A percentile compares a stretch with the other conserved stretches of the same genome.
These are phyloP conservation scores for Syncephalastrum contaminatum DNA, from an alignment of 371 early-diverging fungal species.

Conservation along the genomic window DNA sequence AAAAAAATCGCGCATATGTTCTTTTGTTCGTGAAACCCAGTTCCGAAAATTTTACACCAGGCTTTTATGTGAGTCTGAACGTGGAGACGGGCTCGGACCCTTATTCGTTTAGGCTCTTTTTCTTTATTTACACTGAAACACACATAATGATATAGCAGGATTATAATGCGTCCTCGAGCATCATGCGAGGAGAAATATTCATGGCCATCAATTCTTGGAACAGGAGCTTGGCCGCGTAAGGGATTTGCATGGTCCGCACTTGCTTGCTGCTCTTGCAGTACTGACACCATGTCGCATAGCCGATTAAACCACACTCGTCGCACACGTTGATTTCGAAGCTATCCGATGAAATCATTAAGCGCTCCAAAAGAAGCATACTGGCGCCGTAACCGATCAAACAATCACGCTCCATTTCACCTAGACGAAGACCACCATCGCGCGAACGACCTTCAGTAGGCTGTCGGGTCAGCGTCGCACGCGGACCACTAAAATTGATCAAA, in stretches of 20 bases:
- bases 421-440: slow-evolving; percentile 96
- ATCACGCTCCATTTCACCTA: slow-evolving; percentile 99
- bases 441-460: slow-evolving; percentile 99
- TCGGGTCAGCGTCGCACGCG: slow-evolving; percentile 92
- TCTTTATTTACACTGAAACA: too few species aligned
- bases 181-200: slow-evolving; percentile 90
- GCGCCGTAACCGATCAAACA: slow-evolving; percentile 99
- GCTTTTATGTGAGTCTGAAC: too few species aligned
- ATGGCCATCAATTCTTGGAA: slow-evolving; percentile 98
- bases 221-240: slow-evolving; percentile 95
- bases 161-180: slow-evolving; percentile 49
- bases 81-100: too few species aligned
- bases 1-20: too few species aligned
- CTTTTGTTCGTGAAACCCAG: too few species aligned
- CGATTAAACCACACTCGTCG: slow-evolving; percentile 91
- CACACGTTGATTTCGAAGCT: slow-evolving; percentile 94
- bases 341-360: slow-evolving; percentile 96
- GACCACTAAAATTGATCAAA: slow-evolving; percentile 67
- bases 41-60: too few species aligned
- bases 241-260: slow-evolving; percentile 92
- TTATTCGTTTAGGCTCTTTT: too few species aligned
- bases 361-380: slow-evolving; percentile 89
- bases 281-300: slow-evolving; percentile 95
- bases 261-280: slow-evolving; percentile 87
- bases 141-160: too few species aligned